Evolutionary conservation across 768 basidiomycete genomes (phyloP), one percentile per base, ranked within the genome.

Genomic region (Naematelia encephala): DNA sequence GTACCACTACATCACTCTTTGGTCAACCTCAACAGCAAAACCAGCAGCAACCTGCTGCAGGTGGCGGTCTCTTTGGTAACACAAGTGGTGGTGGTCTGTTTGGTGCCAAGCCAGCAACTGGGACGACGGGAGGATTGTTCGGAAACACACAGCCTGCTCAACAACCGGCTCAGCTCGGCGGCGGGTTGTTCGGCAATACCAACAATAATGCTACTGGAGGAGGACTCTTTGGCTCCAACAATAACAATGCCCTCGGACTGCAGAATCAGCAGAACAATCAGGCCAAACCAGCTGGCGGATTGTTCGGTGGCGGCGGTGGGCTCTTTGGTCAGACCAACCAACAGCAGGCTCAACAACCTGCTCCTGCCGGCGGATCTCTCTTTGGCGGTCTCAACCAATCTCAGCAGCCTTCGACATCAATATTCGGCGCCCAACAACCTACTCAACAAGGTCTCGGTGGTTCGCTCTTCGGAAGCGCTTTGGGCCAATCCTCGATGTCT

Each of bases 401-500:
- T 46, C 75, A 79, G 50, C 62, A 67, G 39, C 59, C 72, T n/a
- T 54, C 67, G 1, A 69, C 72, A 13, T 72, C 73, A 2, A 54
- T 77, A 16, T 72, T 77, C 43, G 75, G 77, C 64, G 77, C 77
- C 52, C 79, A 80, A 57, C 61, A 70, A 59, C 45, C 68, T 56
- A 58, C 74, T 57, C 65, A 70, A 57, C 69, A 67, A 46, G 48
- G 57, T 13, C 57, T 62, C 12, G 78, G 78, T 14, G 76, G 79
- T 10, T 75, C 79, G 23, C 54, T 88, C 21, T 86, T 86, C 62
- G 80, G 81, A 22, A 79, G 77, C 43, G 44, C 54, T 23, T 48
- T 71, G 13, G 66, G 66, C 23, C 69, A 86, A 82, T 72, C 83
- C 82, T 12, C 76, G 80, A 29, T 82, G 82, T n/a, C 82, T 78